These are phyloP conservation scores for Pholiota molesta DNA, from an alignment of 768 basidiomycete genomes.

Conservation along the genomic window DNA sequence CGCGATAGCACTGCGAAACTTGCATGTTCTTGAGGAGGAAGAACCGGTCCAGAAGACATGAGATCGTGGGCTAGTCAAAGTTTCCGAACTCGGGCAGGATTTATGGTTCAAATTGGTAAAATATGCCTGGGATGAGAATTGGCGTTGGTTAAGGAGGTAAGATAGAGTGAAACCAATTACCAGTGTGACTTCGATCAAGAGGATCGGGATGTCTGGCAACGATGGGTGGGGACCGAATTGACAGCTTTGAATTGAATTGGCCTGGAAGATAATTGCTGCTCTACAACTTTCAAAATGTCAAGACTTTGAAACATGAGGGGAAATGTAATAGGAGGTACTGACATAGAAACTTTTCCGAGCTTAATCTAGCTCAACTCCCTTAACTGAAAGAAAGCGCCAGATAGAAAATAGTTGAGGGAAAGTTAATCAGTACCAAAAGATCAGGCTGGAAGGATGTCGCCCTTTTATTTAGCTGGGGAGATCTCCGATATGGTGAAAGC, in stretches of 20 bases:
- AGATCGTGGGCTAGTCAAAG: background rate
- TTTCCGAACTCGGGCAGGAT: background rate
- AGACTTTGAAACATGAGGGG: background rate
- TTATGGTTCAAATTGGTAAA: background rate
- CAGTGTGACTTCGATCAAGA: background rate
- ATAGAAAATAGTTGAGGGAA: background rate
- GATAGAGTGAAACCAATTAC: background rate
- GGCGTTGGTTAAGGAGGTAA: background rate
- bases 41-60: constrained; percentile 37
- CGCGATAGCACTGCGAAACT: constrained; percentile 51
- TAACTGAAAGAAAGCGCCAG: background rate
- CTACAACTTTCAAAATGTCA: background rate
- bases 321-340: background rate
- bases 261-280: background rate
- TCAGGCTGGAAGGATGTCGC: constrained; percentile 16
- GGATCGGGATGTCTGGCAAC: constrained; percentile 1
- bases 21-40: constrained; percentile 45
- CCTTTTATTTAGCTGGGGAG: constrained; percentile 13
- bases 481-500: constrained; percentile 7
- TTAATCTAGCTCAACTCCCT: background rate
- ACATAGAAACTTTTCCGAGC: background rate
- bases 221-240: background rate
- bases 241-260: background rate
- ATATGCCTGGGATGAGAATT: background rate
- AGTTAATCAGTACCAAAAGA: background rate